Percentiles rank a stretch among this genome's conserved stretches.
These are phyloP conservation scores for Scortechinia acanthostroma DNA, from an alignment of 2,329 filamentous ascomycete species.

Conservation along the genomic window DNA sequence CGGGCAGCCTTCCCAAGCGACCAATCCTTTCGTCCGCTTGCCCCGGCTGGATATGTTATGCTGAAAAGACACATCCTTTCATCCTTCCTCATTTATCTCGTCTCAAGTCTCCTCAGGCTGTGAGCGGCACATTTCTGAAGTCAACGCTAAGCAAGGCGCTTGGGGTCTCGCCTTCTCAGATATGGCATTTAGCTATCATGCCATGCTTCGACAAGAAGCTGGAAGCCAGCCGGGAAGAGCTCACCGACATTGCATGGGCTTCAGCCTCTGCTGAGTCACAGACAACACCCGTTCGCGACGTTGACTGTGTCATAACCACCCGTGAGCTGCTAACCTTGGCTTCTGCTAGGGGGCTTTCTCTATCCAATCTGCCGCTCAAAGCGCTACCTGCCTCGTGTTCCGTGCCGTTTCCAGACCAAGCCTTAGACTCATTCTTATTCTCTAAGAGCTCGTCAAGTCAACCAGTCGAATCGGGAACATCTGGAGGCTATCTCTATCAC, in stretches of 20 bases:
- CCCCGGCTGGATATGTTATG: conserved; percentile 65
- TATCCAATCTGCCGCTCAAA: conserved; percentile 38
- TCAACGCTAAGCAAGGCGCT: conserved; percentile 46
- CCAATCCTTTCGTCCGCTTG: conserved; percentile 53
- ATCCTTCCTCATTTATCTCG: conserved; percentile 58
- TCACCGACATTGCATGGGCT: conserved; percentile 46
- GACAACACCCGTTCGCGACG: conserved; percentile 39
- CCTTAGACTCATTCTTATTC: neutral
- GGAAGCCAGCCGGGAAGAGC: conserved; percentile 55
- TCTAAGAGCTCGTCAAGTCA: conserved; percentile 18
- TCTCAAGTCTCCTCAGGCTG: conserved; percentile 56
- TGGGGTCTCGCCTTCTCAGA: conserved; percentile 42
- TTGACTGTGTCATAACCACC: conserved; percentile 62
- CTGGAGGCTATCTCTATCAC: conserved; percentile 56
- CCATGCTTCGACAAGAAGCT: conserved; percentile 67
- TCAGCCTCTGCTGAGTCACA: conserved; percentile 6
- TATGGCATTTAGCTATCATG: conserved; percentile 64
- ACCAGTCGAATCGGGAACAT: conserved; percentile 39
- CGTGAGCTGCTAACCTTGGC: conserved; percentile 59
- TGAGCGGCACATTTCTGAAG: conserved; percentile 56
- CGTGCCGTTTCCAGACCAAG: neutral
- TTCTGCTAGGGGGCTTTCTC: conserved; percentile 42
- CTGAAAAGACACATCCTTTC: conserved; percentile 62
- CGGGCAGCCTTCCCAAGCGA: conserved; percentile 19
- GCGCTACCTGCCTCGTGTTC: neutral